Conservation (phyloP, 306 rosid genomes). For the Cyamopsis tetragonoloba region DNA sequence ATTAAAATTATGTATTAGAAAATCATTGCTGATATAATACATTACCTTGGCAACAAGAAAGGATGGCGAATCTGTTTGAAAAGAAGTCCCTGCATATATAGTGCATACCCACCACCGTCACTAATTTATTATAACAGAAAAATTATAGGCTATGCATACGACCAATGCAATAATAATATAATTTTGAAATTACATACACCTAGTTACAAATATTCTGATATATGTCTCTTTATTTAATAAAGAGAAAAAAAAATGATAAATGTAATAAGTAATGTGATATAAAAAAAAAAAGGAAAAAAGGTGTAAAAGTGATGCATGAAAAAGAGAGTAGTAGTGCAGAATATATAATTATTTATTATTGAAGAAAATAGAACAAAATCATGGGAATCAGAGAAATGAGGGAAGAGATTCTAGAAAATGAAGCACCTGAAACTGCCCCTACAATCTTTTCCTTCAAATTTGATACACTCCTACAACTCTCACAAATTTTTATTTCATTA, state of each 20-base stretch:
- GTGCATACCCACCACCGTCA: constrained; percentile 13
- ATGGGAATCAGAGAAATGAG: too few relatives aligned
- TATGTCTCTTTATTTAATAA: too few relatives aligned
- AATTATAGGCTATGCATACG: neutral
- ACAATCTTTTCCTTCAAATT: constrained; percentile 14
- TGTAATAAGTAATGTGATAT: too few relatives aligned
- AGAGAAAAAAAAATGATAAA: too few relatives aligned
- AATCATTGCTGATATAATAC: too few relatives aligned
- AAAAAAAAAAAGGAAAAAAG: too few relatives aligned
- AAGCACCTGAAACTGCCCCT: constrained; percentile 22
- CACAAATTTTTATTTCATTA: constrained; percentile 5
- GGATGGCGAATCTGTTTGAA: constrained; percentile 25
- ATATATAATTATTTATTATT: too few relatives aligned
- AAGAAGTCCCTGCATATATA: constrained; percentile 40
- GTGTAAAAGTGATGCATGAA: too few relatives aligned
- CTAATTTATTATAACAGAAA: neutral
- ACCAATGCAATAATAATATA: neutral
- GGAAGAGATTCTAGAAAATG: neutral
- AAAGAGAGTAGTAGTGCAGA: too few relatives aligned
- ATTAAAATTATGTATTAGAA: too few relatives aligned
- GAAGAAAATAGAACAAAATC: too few relatives aligned
- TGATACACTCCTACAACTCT: constrained; percentile 24
- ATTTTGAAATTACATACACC: neutral
- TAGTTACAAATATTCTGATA: neutral
- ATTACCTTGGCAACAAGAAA: constrained; percentile 36